phyloP scores from a whole-genome alignment of 441 rosid genomes.

The Erodium moschatum region DNA sequence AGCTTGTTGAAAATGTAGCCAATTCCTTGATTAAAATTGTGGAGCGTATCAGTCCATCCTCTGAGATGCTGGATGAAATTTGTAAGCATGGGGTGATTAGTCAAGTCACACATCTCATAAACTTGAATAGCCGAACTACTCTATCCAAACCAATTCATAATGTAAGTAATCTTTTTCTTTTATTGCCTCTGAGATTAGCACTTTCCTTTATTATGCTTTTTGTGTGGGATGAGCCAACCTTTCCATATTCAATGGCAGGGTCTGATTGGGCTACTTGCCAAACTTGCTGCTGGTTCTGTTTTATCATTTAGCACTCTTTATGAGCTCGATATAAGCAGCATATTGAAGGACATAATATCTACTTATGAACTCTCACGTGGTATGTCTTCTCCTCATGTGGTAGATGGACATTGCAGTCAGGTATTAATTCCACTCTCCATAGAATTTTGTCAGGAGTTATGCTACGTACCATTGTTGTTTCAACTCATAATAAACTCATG shows the following conservation, averaged over 20 bases:
- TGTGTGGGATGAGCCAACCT: slow-evolving; percentile 13
- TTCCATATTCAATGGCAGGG: slow-evolving; percentile 51
- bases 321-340: slow-evolving; percentile 70
- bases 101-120: slow-evolving; percentile 57
- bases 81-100: slow-evolving; percentile 69
- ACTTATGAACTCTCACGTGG: slow-evolving; percentile 61
- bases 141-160: slow-evolving; percentile 67
- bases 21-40: slow-evolving; percentile 75
- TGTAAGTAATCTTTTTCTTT: slow-evolving; percentile 37
- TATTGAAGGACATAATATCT: slow-evolving; percentile 71
- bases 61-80: slow-evolving; percentile 71
- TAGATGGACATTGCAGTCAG: slow-evolving; percentile 69
- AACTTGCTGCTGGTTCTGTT: slow-evolving; percentile 65
- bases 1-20: slow-evolving; percentile 90
- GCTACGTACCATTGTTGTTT: not conserved
- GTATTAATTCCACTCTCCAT: slow-evolving; percentile 25
- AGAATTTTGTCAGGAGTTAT: not conserved
- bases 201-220: not conserved
- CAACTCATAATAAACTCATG: not conserved
- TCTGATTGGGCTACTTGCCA: slow-evolving; percentile 77
- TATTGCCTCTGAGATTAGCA: not conserved
- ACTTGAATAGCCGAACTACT: slow-evolving; percentile 64
- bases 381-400: slow-evolving; percentile 46
- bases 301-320: slow-evolving; percentile 67
- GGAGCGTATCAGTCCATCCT: slow-evolving; percentile 57